These are phyloP conservation scores for Larix kaempferi DNA, from an alignment of 75 land plant genomes.

Conservation along the genomic window DNA sequence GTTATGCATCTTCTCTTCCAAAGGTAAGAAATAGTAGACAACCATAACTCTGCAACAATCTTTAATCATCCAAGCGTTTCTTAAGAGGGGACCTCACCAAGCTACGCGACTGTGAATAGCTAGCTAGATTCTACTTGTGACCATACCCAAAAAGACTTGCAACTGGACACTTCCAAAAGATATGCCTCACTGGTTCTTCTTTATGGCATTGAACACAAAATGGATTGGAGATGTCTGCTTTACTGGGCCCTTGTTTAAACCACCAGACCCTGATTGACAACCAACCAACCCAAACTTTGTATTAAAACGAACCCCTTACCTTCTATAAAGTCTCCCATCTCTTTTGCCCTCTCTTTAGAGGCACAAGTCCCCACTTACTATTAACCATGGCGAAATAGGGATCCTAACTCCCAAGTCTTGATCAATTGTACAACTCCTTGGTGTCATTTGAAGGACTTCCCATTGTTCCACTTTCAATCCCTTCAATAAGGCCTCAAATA, in stretches of 20 bases:
- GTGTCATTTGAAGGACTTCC: no score
- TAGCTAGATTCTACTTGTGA: not conserved
- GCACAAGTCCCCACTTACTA: no score
- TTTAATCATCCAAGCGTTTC: no score
- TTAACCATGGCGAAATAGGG: no score
- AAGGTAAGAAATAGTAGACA: not conserved
- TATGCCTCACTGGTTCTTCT: not conserved
- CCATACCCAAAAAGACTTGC: not conserved
- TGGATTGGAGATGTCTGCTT: not conserved
- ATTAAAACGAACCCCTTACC: no score
- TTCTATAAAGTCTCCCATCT: no score
- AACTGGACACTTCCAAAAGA: not conserved
- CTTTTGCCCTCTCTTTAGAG: no score
- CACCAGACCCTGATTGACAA: not conserved
- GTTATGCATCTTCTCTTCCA: not conserved
- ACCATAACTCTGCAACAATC: not conserved
- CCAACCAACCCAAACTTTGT: not conserved
- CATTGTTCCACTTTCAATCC: no score
- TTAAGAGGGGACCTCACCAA: not conserved
- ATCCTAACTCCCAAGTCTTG: no score
- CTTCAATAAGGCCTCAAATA: no score
- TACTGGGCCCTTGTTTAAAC: not conserved
- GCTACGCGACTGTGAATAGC: not conserved
- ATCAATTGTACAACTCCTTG: no score
- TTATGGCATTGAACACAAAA: not conserved